These are phyloP conservation scores for Dactylorhiza incarnata DNA, from an alignment of 106 monocot species.

Conservation along the genomic window DNA sequence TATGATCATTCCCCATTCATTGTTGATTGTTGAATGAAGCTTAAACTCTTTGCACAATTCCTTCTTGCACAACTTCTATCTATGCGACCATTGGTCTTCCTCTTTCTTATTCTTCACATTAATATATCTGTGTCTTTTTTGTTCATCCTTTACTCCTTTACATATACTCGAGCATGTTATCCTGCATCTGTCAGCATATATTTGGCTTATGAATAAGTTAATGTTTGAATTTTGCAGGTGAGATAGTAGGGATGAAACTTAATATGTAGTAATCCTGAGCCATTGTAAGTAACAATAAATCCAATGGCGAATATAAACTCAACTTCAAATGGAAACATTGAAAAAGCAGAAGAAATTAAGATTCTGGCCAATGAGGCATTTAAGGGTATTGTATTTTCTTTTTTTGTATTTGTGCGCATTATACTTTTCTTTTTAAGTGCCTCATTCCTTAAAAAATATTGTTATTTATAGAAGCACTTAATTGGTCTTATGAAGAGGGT, in stretches of 20 bases:
- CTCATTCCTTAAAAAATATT: not conserved
- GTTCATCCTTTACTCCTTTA: not conserved
- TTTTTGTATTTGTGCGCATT: not conserved
- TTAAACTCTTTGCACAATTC: not conserved
- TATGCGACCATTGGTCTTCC: not conserved
- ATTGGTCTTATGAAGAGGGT: not conserved
- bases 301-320: slow-evolving; percentile 37
- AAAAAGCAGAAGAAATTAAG: slow-evolving; percentile 72
- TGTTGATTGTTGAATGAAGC: not conserved
- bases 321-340: slow-evolving; percentile 27
- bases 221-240: slow-evolving; percentile 1
- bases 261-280: not conserved
- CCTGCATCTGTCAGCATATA: not conserved
- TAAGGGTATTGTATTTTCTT: slow-evolving; percentile 40
- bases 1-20: not conserved
- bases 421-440: not conserved
- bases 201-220: not conserved
- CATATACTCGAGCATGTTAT: not conserved
- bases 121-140: not conserved
- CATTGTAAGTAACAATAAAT: not conserved
- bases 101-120: not conserved
- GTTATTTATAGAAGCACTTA: not conserved
- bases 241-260: not conserved
- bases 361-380: slow-evolving; percentile 82
- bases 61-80: not conserved